A percentile compares a stretch with the other conserved stretches of the same genome.
Evolutionary conservation across 2,329 filamentous ascomycete species (phyloP).

Genomic region (Amauroascus niger): DNA sequence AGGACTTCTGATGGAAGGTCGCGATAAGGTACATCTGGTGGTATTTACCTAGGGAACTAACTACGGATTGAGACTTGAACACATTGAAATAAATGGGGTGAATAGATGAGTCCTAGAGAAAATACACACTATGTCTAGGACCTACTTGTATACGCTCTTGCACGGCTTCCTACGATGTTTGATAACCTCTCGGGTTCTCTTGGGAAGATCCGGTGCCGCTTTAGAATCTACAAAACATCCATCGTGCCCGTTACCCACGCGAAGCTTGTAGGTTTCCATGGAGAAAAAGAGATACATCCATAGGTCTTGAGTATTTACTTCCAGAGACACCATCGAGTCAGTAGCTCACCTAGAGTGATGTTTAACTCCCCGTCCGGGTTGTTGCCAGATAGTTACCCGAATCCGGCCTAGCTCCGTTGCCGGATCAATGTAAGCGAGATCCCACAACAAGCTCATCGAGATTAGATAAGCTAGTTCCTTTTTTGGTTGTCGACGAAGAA

Average conservation of each 20-base stretch:
- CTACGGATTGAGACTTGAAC: too few species aligned
- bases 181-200: neutral
- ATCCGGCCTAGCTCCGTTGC: slow-evolving; percentile 13
- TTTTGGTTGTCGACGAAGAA: slow-evolving; percentile 5
- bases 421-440: slow-evolving; percentile 16
- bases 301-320: too few species aligned
- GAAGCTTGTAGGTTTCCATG: too few species aligned
- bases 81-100: too few species aligned
- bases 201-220: neutral
- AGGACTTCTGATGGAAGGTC: too few species aligned
- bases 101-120: too few species aligned
- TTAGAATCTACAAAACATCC: neutral
- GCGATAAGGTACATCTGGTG: too few species aligned
- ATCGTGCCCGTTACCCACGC: neutral
- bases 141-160: neutral
- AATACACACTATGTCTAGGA: too few species aligned
- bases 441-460: slow-evolving; percentile 11
- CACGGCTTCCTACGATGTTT: neutral
- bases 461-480: slow-evolving; percentile 16
- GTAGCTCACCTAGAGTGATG: too few species aligned
- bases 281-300: too few species aligned
- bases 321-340: too few species aligned
- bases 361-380: neutral
- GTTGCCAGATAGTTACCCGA: slow-evolving; percentile 4
- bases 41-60: too few species aligned